Percentiles rank a stretch among this genome's conserved stretches.
Evolutionary conservation across 2,329 filamentous ascomycete genomes (phyloP).

Genomic region (Fusarium sp.): DNA sequence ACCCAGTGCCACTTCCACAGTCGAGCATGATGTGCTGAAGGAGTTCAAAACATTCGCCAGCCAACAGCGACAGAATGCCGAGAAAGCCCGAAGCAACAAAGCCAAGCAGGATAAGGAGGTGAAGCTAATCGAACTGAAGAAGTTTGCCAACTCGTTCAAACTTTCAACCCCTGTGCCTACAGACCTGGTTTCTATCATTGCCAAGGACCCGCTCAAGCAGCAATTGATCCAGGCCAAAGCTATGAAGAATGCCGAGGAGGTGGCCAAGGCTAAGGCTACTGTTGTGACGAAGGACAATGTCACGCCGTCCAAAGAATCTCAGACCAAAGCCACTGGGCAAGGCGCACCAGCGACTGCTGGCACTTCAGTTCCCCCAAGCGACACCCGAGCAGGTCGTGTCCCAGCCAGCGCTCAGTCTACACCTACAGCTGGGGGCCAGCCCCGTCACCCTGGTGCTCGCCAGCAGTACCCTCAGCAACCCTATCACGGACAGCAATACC

Average conservation of each 20-base stretch:
- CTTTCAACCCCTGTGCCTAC: conserved; percentile 90
- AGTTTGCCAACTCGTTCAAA: conserved; percentile 95
- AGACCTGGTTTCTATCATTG: conserved; percentile 93
- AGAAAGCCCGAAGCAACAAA: conserved; percentile 70
- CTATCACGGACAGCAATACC: conserved; percentile 62
- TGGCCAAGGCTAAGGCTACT: conserved; percentile 68
- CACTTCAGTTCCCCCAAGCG: conserved; percentile 36
- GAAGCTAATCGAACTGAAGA: conserved; percentile 94
- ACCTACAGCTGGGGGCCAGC: conserved; percentile 49
- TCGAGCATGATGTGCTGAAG: conserved; percentile 72
- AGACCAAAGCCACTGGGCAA: conserved; percentile 55
- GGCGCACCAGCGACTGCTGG: conserved; percentile 36
- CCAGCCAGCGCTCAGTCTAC: conserved; percentile 53
- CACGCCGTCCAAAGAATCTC: conserved; percentile 60
- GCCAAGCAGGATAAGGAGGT: conserved; percentile 85
- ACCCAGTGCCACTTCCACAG: conserved; percentile 70
- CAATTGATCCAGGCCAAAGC: conserved; percentile 92
- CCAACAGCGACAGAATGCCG: conserved; percentile 67
- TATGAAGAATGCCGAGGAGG: conserved; percentile 78
- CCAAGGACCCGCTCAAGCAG: conserved; percentile 96
- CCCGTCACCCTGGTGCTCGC: conserved; percentile 64
- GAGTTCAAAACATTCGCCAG: conserved; percentile 75
- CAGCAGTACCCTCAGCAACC: conserved; percentile 62
- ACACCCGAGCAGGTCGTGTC: conserved; percentile 53
- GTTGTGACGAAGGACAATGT: conserved; percentile 59